phyloP scores from a whole-genome alignment of 176 grass and related monocot species.

The Zea luxurians region DNA sequence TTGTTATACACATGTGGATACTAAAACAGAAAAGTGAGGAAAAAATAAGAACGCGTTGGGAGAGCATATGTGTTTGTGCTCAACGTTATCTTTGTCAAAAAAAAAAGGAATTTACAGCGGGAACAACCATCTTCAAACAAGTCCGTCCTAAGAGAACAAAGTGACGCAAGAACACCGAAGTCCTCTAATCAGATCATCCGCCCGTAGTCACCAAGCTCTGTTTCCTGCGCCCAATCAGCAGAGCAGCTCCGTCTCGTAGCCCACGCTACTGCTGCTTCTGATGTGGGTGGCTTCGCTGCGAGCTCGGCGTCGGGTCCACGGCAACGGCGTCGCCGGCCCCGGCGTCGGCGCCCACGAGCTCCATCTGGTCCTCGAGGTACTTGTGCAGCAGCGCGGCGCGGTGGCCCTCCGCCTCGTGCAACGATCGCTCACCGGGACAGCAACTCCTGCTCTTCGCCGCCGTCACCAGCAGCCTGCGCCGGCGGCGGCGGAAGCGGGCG shows the following conservation, averaged over 20 bases:
- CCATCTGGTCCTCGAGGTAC: conserved; percentile 79
- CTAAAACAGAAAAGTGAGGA: no score
- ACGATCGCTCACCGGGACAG: neutral
- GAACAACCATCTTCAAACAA: neutral
- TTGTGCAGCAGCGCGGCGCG: conserved; percentile 42
- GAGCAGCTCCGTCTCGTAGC: neutral
- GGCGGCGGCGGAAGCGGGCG: conserved; percentile 37
- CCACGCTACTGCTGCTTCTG: neutral
- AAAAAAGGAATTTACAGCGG: no score
- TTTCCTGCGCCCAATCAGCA: neutral
- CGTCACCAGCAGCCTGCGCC: neutral
- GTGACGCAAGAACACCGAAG: neutral
- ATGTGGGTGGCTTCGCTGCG: neutral
- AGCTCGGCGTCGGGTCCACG: neutral
- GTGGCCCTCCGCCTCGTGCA: neutral
- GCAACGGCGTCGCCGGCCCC: neutral
- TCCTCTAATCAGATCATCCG: neutral
- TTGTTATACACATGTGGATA: no score
- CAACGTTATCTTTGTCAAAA: no score
- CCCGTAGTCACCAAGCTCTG: neutral
- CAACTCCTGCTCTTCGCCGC: neutral
- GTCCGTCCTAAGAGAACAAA: neutral
- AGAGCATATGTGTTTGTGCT: no score
- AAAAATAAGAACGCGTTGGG: no score
- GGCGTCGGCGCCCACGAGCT: conserved; percentile 40